Conservation (phyloP, 371 early-diverging fungal genomes). For the Syncephalastrum monosporum region DNA sequence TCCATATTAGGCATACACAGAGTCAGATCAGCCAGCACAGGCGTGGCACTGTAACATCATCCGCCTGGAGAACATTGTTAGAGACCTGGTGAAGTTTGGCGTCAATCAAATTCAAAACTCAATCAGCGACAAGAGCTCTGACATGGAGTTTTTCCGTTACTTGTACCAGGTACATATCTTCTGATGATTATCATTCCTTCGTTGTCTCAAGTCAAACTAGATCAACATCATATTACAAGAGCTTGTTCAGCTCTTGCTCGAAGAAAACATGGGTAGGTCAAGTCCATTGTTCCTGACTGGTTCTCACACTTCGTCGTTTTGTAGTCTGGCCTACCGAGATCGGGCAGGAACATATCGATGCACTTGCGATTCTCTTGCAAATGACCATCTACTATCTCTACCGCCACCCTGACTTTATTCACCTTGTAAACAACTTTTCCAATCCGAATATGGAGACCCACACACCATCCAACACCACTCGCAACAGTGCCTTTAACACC, state of each 20-base stretch:
- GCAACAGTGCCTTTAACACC: slow-evolving; percentile 29
- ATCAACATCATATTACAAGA: slow-evolving; percentile 15
- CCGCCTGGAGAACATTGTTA: slow-evolving; percentile 18
- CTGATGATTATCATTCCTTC: background rate
- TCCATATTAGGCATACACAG: slow-evolving; percentile 23
- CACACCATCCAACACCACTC: slow-evolving; percentile 31
- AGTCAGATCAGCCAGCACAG: slow-evolving; percentile 17
- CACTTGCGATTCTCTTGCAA: slow-evolving; percentile 14
- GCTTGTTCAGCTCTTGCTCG: slow-evolving; percentile 9
- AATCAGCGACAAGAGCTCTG: slow-evolving; percentile 20
- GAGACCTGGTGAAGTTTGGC: slow-evolving; percentile 32
- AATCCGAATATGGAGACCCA: slow-evolving; percentile 29
- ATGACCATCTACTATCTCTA: slow-evolving; percentile 40
- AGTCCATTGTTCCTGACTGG: too few relatives aligned
- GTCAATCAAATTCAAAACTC: slow-evolving; percentile 5
- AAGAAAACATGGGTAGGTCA: slow-evolving; percentile 11
- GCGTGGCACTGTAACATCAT: slow-evolving; percentile 36
- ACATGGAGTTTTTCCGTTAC: slow-evolving; percentile 24
- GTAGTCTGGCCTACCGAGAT: slow-evolving; percentile 12
- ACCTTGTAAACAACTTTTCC: slow-evolving; percentile 41
- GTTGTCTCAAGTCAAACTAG: slow-evolving; percentile 6
- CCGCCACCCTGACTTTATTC: slow-evolving; percentile 49
- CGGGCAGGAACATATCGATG: slow-evolving; percentile 7
- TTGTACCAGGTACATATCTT: slow-evolving; percentile 20
- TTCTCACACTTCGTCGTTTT: background rate